Evolutionary conservation across 768 basidiomycete species (phyloP).

Genomic region (Mycena sanguinolenta): DNA sequence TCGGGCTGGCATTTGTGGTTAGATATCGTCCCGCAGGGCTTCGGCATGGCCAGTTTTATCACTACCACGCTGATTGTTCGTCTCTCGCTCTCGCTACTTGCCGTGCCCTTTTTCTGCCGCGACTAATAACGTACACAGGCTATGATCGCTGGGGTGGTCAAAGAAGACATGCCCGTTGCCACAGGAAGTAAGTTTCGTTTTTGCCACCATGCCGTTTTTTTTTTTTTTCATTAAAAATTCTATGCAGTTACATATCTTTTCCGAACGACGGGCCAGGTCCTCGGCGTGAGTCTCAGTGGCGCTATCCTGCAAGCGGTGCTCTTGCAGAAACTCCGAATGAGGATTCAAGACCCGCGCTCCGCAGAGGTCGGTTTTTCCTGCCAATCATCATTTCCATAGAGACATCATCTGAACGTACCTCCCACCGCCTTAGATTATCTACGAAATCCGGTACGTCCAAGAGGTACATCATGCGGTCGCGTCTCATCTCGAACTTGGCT

Average conservation of each 20-base stretch:
- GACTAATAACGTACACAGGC: constrained; percentile 62
- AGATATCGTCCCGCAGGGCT: constrained; percentile 84
- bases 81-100: constrained; percentile 31
- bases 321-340: constrained; percentile 72
- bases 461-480: constrained; percentile 9
- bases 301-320: constrained; percentile 88
- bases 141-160: constrained; percentile 85
- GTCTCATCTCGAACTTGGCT: neutral
- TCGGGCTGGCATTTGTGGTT: constrained; percentile 77
- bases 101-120: neutral
- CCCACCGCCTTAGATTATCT: constrained; percentile 68
- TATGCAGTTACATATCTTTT: constrained; percentile 90
- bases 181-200: constrained; percentile 80
- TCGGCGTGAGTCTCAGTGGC: constrained; percentile 92
- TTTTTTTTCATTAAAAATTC: constrained; percentile 12
- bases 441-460: constrained; percentile 71
- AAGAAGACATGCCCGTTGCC: constrained; percentile 88
- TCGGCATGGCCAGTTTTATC: constrained; percentile 87
- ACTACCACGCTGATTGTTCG: constrained; percentile 87
- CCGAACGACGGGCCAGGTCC: constrained; percentile 93
- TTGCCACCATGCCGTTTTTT: constrained; percentile 11
- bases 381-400: constrained; percentile 29
- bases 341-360: constrained; percentile 84
- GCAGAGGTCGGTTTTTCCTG: constrained; percentile 67
- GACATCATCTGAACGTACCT: constrained; percentile 35